Conservation (phyloP, 139 green algal genomes). For the Auxenochlorella pyrenoidosa region DNA sequence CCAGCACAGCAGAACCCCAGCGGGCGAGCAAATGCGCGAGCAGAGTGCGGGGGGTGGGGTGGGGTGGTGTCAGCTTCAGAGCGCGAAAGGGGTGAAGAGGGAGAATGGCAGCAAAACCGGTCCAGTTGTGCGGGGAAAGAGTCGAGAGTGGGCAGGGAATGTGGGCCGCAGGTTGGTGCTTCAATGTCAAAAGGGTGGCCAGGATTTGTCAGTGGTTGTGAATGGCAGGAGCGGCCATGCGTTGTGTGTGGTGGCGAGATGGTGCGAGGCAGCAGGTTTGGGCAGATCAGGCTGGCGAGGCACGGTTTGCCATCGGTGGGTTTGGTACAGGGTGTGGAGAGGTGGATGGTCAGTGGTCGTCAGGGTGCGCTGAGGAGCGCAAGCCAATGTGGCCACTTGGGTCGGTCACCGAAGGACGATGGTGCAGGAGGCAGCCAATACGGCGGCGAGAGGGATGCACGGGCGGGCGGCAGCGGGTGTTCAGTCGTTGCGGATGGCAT, state of each 20-base stretch:
- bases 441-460: neutral
- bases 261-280: neutral
- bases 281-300: too few relatives aligned
- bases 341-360: neutral
- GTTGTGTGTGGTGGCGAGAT: neutral
- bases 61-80: neutral
- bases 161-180: too few relatives aligned
- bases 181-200: too few relatives aligned
- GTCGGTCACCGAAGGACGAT: neutral
- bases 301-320: neutral
- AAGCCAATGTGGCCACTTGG: conserved; percentile 17
- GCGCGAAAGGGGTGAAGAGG: neutral
- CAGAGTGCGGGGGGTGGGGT: neutral
- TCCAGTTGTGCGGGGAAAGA: neutral
- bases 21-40: neutral
- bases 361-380: neutral
- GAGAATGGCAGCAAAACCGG: too few relatives aligned
- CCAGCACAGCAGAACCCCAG: neutral
- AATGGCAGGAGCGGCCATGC: neutral
- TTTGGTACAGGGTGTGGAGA: too few relatives aligned
- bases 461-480: too few relatives aligned
- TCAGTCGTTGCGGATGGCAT: neutral
- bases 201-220: neutral
- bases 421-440: neutral
- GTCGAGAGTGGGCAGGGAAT: neutral